Evolutionary conservation across 495 filamentous ascomycete species (phyloP), one percentile per base, ranked within the genome.

Genomic region (Hyaloscypha bicolor): DNA sequence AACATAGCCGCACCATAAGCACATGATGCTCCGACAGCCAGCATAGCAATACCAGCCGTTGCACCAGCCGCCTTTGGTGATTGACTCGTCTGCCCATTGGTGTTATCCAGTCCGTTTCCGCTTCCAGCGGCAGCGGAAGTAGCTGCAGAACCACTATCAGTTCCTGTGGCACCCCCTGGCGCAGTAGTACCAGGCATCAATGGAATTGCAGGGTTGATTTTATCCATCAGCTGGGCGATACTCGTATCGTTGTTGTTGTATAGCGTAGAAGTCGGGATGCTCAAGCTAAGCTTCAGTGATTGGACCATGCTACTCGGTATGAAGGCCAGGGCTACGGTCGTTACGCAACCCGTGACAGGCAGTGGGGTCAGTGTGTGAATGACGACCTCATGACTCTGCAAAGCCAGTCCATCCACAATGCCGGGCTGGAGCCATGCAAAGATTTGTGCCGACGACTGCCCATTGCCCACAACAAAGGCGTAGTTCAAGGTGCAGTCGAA

Each of bases 1-100:
- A 98, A 96, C 95, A 99, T 98, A 76, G 92, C 96, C n/a, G 92
- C 94, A 75, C 94, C 96, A 72, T 99, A 99, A n/a, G 89, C 91
- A 55, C 89, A 88, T 19, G 93, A 93, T 73, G 93, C 93, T 52
- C 84, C 87, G 35, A 93, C 86, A 61, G 91, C 90, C 71, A 90
- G 91, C 56, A 89, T 79, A 57, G 88, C 92, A 75, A 97, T 93
- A 69, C 90, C 93, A 57, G 92, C 90, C n/a, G 91, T 94, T 73
- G 90, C 91, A 63, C 87, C 86, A 60, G 85, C 86, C 60, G 93
- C 86, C 30, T 84, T 80, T 51, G 79, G 76, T 35, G 86, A 83
- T 57, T 68, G 74, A 69, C 79, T 72, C 64, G 45, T 21, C 14
- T 58, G 25, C 55, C 72, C 74, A 45, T 73, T 78, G 62, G 74